Conservation (phyloP, 2,329 filamentous ascomycete species). For the Gaeumannomyces tritici region DNA sequence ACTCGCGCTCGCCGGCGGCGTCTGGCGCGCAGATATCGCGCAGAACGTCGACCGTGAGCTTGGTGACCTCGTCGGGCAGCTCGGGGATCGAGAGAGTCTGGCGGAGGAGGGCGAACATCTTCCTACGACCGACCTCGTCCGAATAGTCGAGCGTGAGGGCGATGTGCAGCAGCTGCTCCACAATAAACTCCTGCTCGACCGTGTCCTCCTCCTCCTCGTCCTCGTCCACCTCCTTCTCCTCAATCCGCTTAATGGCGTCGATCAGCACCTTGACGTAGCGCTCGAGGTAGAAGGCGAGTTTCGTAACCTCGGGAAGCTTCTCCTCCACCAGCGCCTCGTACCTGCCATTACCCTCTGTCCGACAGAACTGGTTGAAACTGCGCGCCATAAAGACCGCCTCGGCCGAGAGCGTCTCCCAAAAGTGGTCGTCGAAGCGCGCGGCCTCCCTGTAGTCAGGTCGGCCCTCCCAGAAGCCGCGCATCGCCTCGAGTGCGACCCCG, state of each 20-base stretch:
- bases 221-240: constrained; percentile 42
- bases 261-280: constrained; percentile 64
- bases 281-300: constrained; percentile 78
- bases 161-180: constrained; percentile 91
- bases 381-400: constrained; percentile 85
- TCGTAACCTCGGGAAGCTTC: constrained; percentile 90
- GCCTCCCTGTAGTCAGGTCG: constrained; percentile 72
- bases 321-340: constrained; percentile 73
- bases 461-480: constrained; percentile 94
- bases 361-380: constrained; percentile 91
- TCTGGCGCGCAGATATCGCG: constrained; percentile 73
- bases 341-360: constrained; percentile 61
- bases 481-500: constrained; percentile 85
- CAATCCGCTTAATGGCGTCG: constrained; percentile 49
- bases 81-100: constrained; percentile 79
- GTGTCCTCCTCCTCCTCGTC: constrained; percentile 73
- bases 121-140: constrained; percentile 89
- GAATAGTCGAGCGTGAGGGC: constrained; percentile 88
- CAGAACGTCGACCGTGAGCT: constrained; percentile 73
- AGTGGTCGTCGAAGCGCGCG: constrained; percentile 61
- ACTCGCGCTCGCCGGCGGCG: constrained; percentile 67
- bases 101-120: constrained; percentile 88
- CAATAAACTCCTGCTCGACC: constrained; percentile 87
- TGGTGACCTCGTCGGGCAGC: constrained; percentile 85
- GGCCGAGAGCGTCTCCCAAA: constrained; percentile 73